A percentile compares a stretch with the other conserved stretches of the same genome.
phyloP scores from a whole-genome alignment of 2,329 filamentous ascomycete species.

The Talaromyces sp. region DNA sequence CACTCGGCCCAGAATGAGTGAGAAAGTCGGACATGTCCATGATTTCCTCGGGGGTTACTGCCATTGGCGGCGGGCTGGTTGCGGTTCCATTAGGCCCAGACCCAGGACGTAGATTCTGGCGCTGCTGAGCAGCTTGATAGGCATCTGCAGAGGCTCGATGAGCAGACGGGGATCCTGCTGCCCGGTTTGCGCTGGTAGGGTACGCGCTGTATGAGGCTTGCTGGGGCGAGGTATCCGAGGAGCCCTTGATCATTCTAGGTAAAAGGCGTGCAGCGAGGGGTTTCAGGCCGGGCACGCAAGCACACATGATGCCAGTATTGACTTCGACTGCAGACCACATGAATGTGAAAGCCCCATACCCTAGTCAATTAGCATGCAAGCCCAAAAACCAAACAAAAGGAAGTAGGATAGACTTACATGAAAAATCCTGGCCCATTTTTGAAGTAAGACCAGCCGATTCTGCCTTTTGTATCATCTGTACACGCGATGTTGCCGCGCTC shows the following conservation, averaged over 20 bases:
- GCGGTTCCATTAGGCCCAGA: constrained; percentile 9
- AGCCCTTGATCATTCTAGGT: constrained; percentile 52
- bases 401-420: constrained; percentile 34
- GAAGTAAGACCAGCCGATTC: not conserved
- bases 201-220: constrained; percentile 10
- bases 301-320: constrained; percentile 83
- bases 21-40: constrained; percentile 49
- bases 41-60: constrained; percentile 8
- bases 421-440: constrained; percentile 41
- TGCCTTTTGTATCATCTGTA: constrained; percentile 17
- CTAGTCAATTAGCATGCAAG: constrained; percentile 42
- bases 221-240: constrained; percentile 20
- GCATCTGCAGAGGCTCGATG: not conserved
- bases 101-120: not conserved
- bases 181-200: not conserved
- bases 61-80: constrained; percentile 3
- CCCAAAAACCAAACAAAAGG: constrained; percentile 12
- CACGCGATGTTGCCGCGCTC: constrained; percentile 51
- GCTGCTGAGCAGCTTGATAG: not conserved
- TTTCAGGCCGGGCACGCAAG: constrained; percentile 87
- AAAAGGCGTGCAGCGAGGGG: constrained; percentile 66
- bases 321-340: constrained; percentile 96
- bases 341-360: constrained; percentile 76
- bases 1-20: constrained; percentile 41
- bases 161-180: not conserved